Percentiles rank a stretch among this genome's conserved stretches.
Evolutionary conservation across 345 rosid species (phyloP).

Genomic region (Brassica carinata): DNA sequence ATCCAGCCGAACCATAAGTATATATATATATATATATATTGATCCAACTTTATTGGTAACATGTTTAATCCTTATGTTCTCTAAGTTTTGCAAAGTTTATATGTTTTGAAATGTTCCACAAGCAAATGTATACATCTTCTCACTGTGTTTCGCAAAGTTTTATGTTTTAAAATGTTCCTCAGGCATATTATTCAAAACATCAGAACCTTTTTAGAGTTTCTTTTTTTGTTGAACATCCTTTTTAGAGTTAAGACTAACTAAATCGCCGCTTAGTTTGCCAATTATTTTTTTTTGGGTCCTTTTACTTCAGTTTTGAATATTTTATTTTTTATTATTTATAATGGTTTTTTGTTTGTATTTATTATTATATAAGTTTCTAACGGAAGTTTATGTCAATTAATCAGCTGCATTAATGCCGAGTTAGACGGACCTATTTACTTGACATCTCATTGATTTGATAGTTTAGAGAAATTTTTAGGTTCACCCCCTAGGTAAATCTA

Average conservation of each 20-base stretch:
- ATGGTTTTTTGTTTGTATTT: neutral
- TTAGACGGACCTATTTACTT: neutral
- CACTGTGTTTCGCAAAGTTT: no score
- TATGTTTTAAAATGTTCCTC: no score
- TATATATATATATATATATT: neutral
- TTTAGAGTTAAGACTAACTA: neutral
- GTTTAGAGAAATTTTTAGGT: no score
- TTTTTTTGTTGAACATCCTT: no score
- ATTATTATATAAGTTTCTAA: neutral
- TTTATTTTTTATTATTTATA: neutral
- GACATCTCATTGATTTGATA: neutral
- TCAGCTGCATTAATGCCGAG: neutral
- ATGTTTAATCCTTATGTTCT: neutral
- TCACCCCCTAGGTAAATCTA: no score
- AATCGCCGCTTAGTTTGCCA: neutral
- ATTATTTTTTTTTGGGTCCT: neutral
- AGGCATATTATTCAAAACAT: no score
- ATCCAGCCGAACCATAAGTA: neutral
- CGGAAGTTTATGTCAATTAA: no score
- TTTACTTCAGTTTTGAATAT: neutral
- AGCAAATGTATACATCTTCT: neutral
- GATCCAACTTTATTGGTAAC: conserved; percentile 12
- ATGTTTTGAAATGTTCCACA: neutral
- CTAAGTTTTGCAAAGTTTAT: neutral
- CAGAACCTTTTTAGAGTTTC: no score